Conservation (phyloP, 2,329 filamentous ascomycete species). For the Dothiorella sarmentorum region DNA sequence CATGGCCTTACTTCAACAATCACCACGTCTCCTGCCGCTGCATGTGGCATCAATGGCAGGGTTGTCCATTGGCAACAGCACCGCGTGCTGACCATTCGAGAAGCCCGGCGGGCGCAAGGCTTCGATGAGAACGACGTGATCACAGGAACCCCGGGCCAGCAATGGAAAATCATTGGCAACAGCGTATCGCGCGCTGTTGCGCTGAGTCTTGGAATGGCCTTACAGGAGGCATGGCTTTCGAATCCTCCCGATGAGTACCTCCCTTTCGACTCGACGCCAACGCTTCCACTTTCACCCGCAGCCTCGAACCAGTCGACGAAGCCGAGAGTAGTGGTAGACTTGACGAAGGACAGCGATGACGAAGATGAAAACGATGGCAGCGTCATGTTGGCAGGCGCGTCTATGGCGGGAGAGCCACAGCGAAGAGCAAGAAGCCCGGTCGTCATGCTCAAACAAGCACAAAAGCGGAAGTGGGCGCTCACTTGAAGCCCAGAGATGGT, state of each 20-base stretch:
- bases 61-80: constrained; percentile 64
- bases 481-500: too few species aligned
- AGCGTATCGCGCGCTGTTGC: constrained; percentile 69
- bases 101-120: constrained; percentile 66
- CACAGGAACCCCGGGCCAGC: constrained; percentile 53
- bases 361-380: too few species aligned
- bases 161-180: constrained; percentile 70
- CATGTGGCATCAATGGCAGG: constrained; percentile 55
- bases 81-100: constrained; percentile 61
- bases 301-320: neutral
- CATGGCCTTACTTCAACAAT: constrained; percentile 60
- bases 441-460: too few species aligned
- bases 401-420: too few species aligned
- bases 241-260: constrained; percentile 45
- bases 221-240: constrained; percentile 56
- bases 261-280: too few species aligned
- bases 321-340: neutral
- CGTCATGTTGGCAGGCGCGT: too few species aligned
- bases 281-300: too few species aligned
- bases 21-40: constrained; percentile 50
- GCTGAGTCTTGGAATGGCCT: constrained; percentile 60
- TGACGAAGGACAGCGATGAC: neutral
- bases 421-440: too few species aligned
- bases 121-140: constrained; percentile 68
- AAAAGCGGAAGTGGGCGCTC: too few species aligned